Evolutionary conservation across 495 filamentous ascomycete genomes (phyloP).

Genomic region (Parathielavia hyrcaniae): DNA sequence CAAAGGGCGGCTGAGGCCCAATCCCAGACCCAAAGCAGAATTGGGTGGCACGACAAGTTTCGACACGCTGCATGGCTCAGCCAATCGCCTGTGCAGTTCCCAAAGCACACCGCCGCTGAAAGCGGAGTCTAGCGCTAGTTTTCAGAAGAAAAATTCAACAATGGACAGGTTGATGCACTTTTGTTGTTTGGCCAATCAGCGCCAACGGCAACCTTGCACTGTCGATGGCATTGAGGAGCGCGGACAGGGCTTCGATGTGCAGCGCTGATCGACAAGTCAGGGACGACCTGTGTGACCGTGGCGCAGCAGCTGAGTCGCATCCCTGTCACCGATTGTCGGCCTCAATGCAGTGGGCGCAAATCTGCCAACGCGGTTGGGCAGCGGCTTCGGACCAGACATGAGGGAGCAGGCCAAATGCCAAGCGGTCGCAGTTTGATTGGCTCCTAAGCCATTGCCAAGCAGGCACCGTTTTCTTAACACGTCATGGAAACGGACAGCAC

Average conservation of each 20-base stretch:
- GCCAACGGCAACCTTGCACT: background rate
- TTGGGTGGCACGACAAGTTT: slow-evolving; percentile 9
- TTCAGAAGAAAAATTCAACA: slow-evolving; percentile 7
- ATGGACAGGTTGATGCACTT: slow-evolving; percentile 2
- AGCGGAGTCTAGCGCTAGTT: background rate
- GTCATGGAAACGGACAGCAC: no score
- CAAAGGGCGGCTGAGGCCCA: slow-evolving; percentile 13
- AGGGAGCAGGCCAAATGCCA: no score
- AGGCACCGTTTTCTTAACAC: no score
- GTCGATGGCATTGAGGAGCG: no score
- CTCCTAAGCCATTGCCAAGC: no score
- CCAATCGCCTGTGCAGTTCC: slow-evolving; percentile 3
- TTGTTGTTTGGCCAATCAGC: slow-evolving; percentile 6
- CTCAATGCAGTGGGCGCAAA: background rate
- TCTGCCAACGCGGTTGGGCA: background rate
- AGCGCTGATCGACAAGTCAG: background rate
- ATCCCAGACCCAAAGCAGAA: slow-evolving; percentile 4
- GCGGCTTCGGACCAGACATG: background rate
- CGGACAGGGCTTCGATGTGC: background rate
- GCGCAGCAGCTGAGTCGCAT: background rate
- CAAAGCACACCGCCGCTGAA: slow-evolving; percentile 4
- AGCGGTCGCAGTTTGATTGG: no score
- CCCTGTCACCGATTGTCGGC: background rate
- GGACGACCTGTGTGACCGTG: background rate
- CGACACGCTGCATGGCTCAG: background rate